Conservation (phyloP, 2,329 filamentous ascomycete species). For the Plenodomus biglobosus region DNA sequence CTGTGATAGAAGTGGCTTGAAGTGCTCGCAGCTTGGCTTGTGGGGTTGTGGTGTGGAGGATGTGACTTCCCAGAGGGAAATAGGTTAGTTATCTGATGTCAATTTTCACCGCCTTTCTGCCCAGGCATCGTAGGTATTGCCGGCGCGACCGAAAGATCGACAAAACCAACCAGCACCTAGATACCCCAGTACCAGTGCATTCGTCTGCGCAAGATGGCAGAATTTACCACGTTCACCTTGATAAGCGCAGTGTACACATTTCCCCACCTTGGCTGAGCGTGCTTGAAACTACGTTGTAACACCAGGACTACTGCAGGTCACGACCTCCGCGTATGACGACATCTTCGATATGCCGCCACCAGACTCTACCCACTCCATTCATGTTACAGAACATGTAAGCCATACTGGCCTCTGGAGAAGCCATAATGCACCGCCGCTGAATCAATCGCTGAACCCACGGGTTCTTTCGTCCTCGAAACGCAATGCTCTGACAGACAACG, state of each 20-base stretch:
- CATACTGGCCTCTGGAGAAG: conserved; percentile 21
- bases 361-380: conserved; percentile 16
- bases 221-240: neutral
- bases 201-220: neutral
- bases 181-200: neutral
- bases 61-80: too few species aligned
- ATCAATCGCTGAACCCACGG: conserved; percentile 24
- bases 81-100: too few species aligned
- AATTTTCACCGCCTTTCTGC: neutral
- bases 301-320: neutral
- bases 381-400: conserved; percentile 12
- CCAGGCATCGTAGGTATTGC: neutral
- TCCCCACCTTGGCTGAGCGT: neutral
- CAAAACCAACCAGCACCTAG: neutral
- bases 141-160: neutral
- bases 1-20: too few species aligned
- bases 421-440: conserved; percentile 19
- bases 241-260: neutral
- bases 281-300: neutral
- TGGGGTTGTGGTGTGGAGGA: too few species aligned
- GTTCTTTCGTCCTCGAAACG: conserved; percentile 3
- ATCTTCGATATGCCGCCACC: conserved; percentile 19
- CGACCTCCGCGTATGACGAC: conserved; percentile 6
- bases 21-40: too few species aligned
- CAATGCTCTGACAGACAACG: conserved; percentile 1